phyloP scores from a whole-genome alignment of 1,284 basidiomycete species.

The Amylostereum chailletii region DNA sequence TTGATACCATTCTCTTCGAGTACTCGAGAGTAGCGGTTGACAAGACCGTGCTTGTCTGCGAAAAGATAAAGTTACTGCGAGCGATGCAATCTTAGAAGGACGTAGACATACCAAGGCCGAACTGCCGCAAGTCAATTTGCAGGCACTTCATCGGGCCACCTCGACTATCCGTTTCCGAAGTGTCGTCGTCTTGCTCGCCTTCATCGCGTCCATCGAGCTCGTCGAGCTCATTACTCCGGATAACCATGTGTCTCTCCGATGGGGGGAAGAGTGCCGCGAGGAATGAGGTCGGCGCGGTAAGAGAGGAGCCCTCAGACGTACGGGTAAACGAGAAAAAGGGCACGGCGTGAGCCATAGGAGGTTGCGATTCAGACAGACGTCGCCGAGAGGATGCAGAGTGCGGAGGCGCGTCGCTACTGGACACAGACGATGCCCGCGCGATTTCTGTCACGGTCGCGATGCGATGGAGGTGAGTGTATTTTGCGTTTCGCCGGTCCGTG shows the following conservation, averaged over 20 bases:
- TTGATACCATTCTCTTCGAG: conserved; percentile 66
- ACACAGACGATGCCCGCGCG: not conserved
- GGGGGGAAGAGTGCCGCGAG: conserved; percentile 60
- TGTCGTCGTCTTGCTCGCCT: conserved; percentile 24
- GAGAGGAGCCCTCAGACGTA: conserved; percentile 63
- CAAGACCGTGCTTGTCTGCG: conserved; percentile 68
- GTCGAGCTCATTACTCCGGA: conserved; percentile 60
- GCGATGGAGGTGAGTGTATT: not conserved
- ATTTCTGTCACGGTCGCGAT: not conserved
- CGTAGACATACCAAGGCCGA: conserved; percentile 49
- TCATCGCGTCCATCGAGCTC: conserved; percentile 34
- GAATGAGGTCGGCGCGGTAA: conserved; percentile 55
- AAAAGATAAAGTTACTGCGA: not conserved
- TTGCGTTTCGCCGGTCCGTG: not conserved
- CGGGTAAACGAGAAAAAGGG: conserved; percentile 73
- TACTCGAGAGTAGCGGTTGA: conserved; percentile 67
- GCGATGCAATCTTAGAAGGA: not conserved
- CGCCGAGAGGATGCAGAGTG: conserved; percentile 6
- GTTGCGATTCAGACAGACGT: conserved; percentile 5
- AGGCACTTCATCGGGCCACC: conserved; percentile 45
- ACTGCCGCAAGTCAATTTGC: conserved; percentile 62
- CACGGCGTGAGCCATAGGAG: conserved; percentile 18
- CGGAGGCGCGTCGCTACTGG: not conserved
- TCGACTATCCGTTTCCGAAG: conserved; percentile 20
- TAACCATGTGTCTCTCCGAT: conserved; percentile 63